A percentile compares a stretch with the other conserved stretches of the same genome.
phyloP scores from a whole-genome alignment of 2,329 filamentous ascomycete genomes.

The Nigrospora oryzae region DNA sequence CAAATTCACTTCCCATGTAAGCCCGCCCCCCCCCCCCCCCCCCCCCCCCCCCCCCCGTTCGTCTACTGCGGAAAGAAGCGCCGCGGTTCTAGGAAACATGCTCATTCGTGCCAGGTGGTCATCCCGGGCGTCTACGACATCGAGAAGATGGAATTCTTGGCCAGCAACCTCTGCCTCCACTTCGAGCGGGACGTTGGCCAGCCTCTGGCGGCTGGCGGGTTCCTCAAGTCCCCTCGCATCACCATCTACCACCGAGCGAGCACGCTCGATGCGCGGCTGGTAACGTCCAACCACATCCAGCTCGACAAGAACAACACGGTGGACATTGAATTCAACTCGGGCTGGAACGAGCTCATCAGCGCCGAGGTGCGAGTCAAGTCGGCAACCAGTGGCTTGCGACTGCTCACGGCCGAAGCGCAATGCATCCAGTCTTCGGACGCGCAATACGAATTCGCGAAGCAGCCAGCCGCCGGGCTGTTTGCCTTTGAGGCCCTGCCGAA shows the following conservation, averaged over 20 bases:
- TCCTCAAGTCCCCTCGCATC: constrained; percentile 53
- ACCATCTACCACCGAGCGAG: constrained; percentile 65
- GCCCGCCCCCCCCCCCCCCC: constrained; percentile 5
- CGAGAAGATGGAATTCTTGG: constrained; percentile 59
- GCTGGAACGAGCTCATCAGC: constrained; percentile 59
- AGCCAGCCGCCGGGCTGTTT: constrained; percentile 45
- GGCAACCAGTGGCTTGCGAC: constrained; percentile 56
- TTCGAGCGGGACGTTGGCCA: constrained; percentile 52
- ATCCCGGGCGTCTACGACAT: constrained; percentile 69
- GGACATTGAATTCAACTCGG: constrained; percentile 63
- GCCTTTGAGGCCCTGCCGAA: constrained; percentile 37
- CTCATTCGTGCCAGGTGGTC: constrained; percentile 43
- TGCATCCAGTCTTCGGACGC: constrained; percentile 29
- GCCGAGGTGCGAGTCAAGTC: constrained; percentile 56
- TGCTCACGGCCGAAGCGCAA: constrained; percentile 52
- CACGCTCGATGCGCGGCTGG: constrained; percentile 60
- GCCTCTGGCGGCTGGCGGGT: constrained; percentile 33
- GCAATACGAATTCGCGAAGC: constrained; percentile 33
- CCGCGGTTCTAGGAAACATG: constrained; percentile 4
- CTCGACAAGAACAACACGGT: constrained; percentile 73
- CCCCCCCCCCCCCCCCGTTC: too few relatives aligned
- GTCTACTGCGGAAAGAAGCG: not conserved
- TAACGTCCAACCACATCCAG: constrained; percentile 61
- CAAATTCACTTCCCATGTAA: constrained; percentile 34
- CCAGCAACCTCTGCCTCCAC: constrained; percentile 55